These are phyloP conservation scores for Floccularia luteovirens DNA, from an alignment of 768 basidiomycete species.

Conservation along the genomic window DNA sequence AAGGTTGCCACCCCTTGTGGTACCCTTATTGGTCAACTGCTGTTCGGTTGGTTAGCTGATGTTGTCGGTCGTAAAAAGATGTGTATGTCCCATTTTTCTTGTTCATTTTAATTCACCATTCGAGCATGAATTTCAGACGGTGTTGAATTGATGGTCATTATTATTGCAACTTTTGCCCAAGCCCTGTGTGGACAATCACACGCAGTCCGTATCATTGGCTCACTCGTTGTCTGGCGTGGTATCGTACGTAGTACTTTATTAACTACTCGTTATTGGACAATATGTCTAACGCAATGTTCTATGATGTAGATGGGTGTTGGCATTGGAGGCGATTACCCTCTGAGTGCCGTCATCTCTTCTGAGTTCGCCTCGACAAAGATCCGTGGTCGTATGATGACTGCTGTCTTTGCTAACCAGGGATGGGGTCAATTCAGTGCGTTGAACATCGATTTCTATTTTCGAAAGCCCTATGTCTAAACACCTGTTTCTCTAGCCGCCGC, in stretches of 20 bases:
- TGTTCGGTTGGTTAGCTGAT: conserved; percentile 82
- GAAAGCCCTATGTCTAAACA: neutral
- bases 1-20: conserved; percentile 76
- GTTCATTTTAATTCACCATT: conserved; percentile 1
- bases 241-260: conserved; percentile 34
- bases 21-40: conserved; percentile 64
- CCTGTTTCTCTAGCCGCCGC: conserved; percentile 46
- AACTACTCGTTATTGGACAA: neutral
- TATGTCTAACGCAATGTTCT: neutral
- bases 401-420: conserved; percentile 80
- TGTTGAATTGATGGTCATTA: conserved; percentile 75
- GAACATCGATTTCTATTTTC: neutral
- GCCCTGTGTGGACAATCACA: conserved; percentile 63
- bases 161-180: conserved; percentile 72
- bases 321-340: conserved; percentile 86
- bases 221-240: conserved; percentile 79
- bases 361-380: conserved; percentile 76
- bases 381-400: conserved; percentile 84
- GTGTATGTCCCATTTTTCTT: conserved; percentile 39
- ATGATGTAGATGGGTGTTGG: conserved; percentile 64
- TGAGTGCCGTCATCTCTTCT: conserved; percentile 80
- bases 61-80: conserved; percentile 72
- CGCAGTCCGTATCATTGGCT: conserved; percentile 67
- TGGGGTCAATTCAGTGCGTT: conserved; percentile 75
- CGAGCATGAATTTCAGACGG: conserved; percentile 43